These are phyloP conservation scores for Casuarina glauca DNA, from an alignment of 306 rosid species.

Conservation along the genomic window DNA sequence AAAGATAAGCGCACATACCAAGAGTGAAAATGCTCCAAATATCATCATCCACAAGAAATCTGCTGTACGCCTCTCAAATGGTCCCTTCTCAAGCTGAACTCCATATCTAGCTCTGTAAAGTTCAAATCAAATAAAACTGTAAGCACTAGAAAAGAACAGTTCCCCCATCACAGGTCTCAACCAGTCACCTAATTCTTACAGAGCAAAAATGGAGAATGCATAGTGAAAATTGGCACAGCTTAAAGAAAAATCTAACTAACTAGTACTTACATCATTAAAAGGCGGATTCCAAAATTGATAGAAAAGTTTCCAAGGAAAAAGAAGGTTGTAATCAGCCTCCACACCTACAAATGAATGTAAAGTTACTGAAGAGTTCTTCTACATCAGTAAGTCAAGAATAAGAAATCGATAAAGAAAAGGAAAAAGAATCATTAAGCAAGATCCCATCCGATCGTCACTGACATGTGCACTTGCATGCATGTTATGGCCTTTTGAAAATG, in stretches of 20 bases:
- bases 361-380: constrained; percentile 16
- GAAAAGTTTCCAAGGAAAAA: constrained; percentile 91
- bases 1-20: constrained; percentile 51
- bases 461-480: background rate
- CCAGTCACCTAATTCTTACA: background rate
- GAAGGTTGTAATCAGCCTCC: constrained; percentile 89
- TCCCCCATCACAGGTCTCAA: background rate
- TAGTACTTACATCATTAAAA: constrained; percentile 82
- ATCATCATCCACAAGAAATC: constrained; percentile 99
- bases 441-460: background rate
- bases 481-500: too few relatives aligned
- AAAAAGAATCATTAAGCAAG: background rate
- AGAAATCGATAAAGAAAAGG: background rate
- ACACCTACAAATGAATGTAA: constrained; percentile 58
- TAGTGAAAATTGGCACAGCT: constrained; percentile 1
- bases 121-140: constrained; percentile 19
- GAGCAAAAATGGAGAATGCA: background rate
- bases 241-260: background rate
- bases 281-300: constrained; percentile 85
- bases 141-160: constrained; percentile 7
- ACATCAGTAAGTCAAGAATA: constrained; percentile 10
- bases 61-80: constrained; percentile 84
- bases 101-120: constrained; percentile 83
- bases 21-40: constrained; percentile 66
- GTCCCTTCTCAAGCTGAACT: constrained; percentile 90